Evolutionary conservation across 495 filamentous ascomycete species (phyloP).

Genomic region (Neurospora terricola): DNA sequence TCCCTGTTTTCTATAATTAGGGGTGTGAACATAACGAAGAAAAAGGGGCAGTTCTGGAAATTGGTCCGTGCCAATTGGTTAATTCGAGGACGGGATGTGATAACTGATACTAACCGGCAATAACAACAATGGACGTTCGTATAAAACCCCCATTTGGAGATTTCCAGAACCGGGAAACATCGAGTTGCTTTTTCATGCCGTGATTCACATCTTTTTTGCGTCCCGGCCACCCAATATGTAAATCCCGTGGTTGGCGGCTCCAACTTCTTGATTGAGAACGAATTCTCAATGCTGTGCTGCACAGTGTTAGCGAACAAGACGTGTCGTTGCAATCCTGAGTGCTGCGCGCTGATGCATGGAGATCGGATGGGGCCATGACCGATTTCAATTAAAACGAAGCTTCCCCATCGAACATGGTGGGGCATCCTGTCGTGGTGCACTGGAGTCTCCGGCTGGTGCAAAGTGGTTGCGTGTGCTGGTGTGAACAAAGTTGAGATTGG

Average conservation of each 20-base stretch:
- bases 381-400: neutral
- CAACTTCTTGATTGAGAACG: neutral
- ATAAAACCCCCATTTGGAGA: neutral
- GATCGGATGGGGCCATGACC: neutral
- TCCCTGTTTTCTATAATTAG: neutral
- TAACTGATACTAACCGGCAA: neutral
- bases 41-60: neutral
- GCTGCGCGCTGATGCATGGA: neutral
- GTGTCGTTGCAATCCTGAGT: neutral
- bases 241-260: neutral
- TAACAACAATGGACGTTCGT: neutral
- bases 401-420: neutral
- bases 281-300: neutral
- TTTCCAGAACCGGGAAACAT: neutral
- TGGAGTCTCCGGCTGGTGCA: neutral
- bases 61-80: neutral
- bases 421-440: neutral
- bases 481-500: neutral
- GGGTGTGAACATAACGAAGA: neutral
- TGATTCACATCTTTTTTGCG: neutral
- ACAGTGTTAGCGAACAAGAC: neutral
- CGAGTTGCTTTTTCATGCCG: neutral
- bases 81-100: neutral
- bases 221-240: neutral
- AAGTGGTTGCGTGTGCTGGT: neutral